Conservation (phyloP, 208 protist genomes). For the Hexamita inflata region DNA sequence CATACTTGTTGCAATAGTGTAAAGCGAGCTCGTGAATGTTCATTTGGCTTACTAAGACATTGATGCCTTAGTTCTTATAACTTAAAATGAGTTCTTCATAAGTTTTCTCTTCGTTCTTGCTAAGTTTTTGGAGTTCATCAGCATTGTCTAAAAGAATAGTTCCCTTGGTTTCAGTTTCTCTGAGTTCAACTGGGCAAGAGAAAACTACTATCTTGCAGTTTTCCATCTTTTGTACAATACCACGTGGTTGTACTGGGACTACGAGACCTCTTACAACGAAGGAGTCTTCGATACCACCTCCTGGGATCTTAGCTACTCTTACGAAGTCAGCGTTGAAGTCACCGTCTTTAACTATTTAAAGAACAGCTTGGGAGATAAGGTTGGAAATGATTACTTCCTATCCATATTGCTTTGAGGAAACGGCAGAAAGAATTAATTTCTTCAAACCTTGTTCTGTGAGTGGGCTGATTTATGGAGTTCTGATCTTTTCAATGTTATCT, state of each 20-base stretch:
- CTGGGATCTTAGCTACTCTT: conserved; percentile 26
- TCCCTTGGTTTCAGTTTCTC: conserved; percentile 37
- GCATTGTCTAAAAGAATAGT: conserved; percentile 70
- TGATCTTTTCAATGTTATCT: background rate
- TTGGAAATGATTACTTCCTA: conserved; percentile 29
- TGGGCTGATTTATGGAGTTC: background rate
- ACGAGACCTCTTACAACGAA: conserved; percentile 33
- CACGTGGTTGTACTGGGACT: background rate
- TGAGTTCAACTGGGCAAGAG: conserved; percentile 30
- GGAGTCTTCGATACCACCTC: conserved; percentile 15
- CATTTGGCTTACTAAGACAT: conserved; percentile 85
- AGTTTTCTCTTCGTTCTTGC: conserved; percentile 75
- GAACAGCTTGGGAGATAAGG: conserved; percentile 19
- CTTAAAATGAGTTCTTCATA: conserved; percentile 80
- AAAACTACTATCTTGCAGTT: conserved; percentile 41
- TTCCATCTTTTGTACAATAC: background rate
- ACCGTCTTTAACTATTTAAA: background rate
- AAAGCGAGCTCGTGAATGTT: conserved; percentile 89
- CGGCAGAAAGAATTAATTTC: background rate
- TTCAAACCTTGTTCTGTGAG: too few relatives aligned
- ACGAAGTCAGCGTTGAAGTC: conserved; percentile 35
- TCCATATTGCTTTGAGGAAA: conserved; percentile 27
- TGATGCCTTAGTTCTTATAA: conserved; percentile 80
- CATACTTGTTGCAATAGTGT: conserved; percentile 90
- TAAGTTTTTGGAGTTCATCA: conserved; percentile 86